Conservation (phyloP, 371 early-diverging fungal genomes). For the Mortierella sp. region DNA sequence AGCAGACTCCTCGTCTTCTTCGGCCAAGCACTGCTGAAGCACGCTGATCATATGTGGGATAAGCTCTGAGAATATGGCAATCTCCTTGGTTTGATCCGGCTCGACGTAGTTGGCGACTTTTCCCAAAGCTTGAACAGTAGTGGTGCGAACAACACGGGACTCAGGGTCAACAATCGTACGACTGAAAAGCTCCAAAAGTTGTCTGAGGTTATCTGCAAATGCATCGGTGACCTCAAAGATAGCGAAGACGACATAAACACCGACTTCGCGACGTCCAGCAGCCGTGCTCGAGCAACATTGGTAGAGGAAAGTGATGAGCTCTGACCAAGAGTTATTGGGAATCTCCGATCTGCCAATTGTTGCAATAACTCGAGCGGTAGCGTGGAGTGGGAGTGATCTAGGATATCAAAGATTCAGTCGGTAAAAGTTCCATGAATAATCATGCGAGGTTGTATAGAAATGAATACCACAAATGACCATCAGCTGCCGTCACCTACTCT, state of each 20-base stretch:
- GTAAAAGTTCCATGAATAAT: not conserved
- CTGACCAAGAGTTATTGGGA: slow-evolving; percentile 80
- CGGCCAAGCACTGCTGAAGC: slow-evolving; percentile 75
- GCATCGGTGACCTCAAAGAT: slow-evolving; percentile 86
- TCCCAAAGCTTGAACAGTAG: slow-evolving; percentile 85
- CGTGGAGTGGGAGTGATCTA: slow-evolving; percentile 80
- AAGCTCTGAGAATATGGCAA: slow-evolving; percentile 75
- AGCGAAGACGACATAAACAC: slow-evolving; percentile 83
- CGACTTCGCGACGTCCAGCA: slow-evolving; percentile 86
- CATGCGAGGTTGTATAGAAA: too few relatives aligned
- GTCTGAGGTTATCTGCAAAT: slow-evolving; percentile 69
- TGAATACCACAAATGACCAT: too few relatives aligned
- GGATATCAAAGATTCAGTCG: not conserved
- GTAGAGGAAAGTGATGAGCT: slow-evolving; percentile 80
- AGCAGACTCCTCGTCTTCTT: slow-evolving; percentile 78
- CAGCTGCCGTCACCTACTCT: slow-evolving; percentile 67
- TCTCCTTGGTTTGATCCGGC: slow-evolving; percentile 68
- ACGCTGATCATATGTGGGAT: slow-evolving; percentile 89
- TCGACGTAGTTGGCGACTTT: slow-evolving; percentile 89
- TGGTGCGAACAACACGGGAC: slow-evolving; percentile 79
- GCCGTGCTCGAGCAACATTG: slow-evolving; percentile 76
- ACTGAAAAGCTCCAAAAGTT: slow-evolving; percentile 77
- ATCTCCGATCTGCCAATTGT: slow-evolving; percentile 87
- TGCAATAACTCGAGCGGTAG: slow-evolving; percentile 87
- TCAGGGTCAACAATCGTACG: slow-evolving; percentile 86